Conservation (phyloP, 1,139 yeast genomes). For the Casaregolazyma lundiana region DNA sequence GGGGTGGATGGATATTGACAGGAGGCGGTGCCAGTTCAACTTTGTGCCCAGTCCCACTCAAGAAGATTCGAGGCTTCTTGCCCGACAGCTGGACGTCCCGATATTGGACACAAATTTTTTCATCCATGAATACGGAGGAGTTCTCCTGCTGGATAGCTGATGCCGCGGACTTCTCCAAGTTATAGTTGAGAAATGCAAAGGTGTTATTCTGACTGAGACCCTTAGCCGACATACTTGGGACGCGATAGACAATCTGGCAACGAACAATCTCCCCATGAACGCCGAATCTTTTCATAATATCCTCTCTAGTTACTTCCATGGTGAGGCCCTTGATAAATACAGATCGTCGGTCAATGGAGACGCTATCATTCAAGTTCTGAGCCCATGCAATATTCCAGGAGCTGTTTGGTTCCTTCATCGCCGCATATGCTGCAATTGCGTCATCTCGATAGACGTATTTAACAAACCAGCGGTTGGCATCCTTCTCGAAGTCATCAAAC, state of each 20-base stretch:
- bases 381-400: slow-evolving; percentile 76
- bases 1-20: slow-evolving; percentile 6
- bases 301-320: slow-evolving; percentile 50
- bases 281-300: slow-evolving; percentile 52
- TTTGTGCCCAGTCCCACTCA: slow-evolving; percentile 11
- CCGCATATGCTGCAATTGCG: slow-evolving; percentile 80
- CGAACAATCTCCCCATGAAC: slow-evolving; percentile 61
- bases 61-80: not conserved
- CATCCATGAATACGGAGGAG: slow-evolving; percentile 66
- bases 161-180: slow-evolving; percentile 45
- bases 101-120: slow-evolving; percentile 80
- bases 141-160: slow-evolving; percentile 46
- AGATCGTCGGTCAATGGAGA: slow-evolving; percentile 60
- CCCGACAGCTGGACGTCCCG: slow-evolving; percentile 49
- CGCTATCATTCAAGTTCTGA: slow-evolving; percentile 49
- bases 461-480: slow-evolving; percentile 60
- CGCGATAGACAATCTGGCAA: slow-evolving; percentile 20
- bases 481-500: slow-evolving; percentile 11
- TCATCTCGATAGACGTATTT: slow-evolving; percentile 84
- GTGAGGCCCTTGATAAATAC: slow-evolving; percentile 74
- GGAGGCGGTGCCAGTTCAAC: slow-evolving; percentile 28
- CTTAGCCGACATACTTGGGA: slow-evolving; percentile 5
- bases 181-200: slow-evolving; percentile 69
- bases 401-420: slow-evolving; percentile 1
- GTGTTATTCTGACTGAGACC: slow-evolving; percentile 49